Percentiles rank a stretch among this genome's conserved stretches.
These are phyloP conservation scores for Colletotrichum karsti DNA, from an alignment of 2,329 filamentous ascomycete species.

Conservation along the genomic window DNA sequence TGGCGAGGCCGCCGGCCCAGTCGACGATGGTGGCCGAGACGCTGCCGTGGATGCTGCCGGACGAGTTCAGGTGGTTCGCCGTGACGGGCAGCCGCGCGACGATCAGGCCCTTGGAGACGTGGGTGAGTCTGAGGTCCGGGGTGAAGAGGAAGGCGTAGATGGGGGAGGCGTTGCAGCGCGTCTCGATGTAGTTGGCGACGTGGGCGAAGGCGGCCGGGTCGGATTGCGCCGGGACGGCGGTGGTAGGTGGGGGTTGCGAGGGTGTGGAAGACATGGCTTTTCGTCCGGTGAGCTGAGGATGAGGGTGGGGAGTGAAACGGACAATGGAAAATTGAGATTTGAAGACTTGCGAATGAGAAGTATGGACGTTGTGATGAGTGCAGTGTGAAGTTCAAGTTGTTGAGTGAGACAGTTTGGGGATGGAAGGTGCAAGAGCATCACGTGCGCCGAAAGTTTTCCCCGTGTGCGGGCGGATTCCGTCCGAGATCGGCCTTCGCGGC, in stretches of 20 bases:
- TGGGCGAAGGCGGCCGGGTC: conserved; percentile 32
- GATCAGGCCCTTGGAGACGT: conserved; percentile 32
- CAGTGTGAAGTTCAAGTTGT: neutral
- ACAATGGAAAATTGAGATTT: neutral
- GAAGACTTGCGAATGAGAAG: neutral
- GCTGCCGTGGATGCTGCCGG: conserved; percentile 73
- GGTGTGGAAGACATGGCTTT: conserved; percentile 18
- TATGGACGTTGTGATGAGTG: neutral
- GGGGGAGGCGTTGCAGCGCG: conserved; percentile 32
- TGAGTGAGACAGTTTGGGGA: conserved; percentile 8
- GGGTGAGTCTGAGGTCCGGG: conserved; percentile 29
- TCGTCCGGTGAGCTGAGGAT: neutral
- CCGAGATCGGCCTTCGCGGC: conserved; percentile 14
- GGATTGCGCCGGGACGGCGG: conserved; percentile 12
- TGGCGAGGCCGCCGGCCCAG: conserved; percentile 77
- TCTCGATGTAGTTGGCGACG: conserved; percentile 31
- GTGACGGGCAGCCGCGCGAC: conserved; percentile 30
- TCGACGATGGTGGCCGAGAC: conserved; percentile 77
- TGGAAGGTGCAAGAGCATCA: neutral
- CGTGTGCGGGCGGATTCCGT: conserved; percentile 14
- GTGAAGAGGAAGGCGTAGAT: conserved; percentile 34
- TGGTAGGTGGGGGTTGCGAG: conserved; percentile 4
- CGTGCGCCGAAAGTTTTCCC: conserved; percentile 17
- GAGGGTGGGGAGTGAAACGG: neutral
- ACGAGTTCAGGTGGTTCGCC: conserved; percentile 32